phyloP scores from a whole-genome alignment of 106 monocot genomes.

The Platanthera guangdongensis region DNA sequence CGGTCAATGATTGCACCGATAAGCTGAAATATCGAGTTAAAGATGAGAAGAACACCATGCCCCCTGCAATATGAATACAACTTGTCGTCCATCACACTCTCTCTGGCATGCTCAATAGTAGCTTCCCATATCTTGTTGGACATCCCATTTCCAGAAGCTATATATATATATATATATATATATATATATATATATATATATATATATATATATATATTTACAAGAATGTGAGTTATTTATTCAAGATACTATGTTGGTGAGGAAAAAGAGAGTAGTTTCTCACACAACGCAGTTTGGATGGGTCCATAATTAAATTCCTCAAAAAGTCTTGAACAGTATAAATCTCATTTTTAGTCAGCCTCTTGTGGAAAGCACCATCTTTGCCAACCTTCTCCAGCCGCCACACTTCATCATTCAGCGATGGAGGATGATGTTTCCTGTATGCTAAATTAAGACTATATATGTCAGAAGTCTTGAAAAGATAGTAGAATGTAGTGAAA shows the following conservation, averaged over 20 bases:
- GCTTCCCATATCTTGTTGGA: conserved; percentile 86
- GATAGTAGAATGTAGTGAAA: too few species aligned
- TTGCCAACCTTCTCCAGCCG: conserved; percentile 88
- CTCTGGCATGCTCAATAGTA: conserved; percentile 58
- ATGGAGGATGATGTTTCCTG: conserved; percentile 90
- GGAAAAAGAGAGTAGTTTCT: conserved; percentile 4
- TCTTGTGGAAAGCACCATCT: conserved; percentile 85
- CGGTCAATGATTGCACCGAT: conserved; percentile 41
- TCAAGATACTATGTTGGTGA: neutral
- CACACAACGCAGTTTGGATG: conserved; percentile 48
- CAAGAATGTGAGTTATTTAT: neutral
- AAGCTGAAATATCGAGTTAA: conserved; percentile 49
- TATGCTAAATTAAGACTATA: conserved; percentile 42
- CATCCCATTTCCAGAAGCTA: conserved; percentile 71
- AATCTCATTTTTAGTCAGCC: conserved; percentile 47
- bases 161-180: too few species aligned
- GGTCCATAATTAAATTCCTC: conserved; percentile 40
- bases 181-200: too few species aligned
- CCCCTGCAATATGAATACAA: conserved; percentile 39
- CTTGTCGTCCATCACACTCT: conserved; percentile 41
- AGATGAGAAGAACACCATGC: conserved; percentile 36
- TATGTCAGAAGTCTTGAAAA: neutral
- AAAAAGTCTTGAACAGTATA: conserved; percentile 72
- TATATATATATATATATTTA: too few species aligned
- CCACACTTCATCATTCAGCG: conserved; percentile 73